Base-by-base conservation (phyloP, 106 monocot genomes). In the Amphibolis antarctica region DNA sequence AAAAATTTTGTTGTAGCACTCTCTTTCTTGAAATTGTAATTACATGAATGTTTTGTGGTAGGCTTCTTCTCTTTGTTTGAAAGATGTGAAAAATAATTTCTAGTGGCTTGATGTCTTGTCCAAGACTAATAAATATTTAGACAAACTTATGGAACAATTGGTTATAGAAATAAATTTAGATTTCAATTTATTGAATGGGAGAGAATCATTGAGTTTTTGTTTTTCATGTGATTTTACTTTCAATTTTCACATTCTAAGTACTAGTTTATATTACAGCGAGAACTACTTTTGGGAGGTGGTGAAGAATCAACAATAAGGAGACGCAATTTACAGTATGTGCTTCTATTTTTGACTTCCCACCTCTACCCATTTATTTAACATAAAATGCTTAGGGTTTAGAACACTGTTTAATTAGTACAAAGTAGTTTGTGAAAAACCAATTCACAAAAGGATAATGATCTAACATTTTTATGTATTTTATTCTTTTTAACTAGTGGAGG, bases 241-340 rank as follows among this genome's bases (percentile, higher is more conserved):
- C 44, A 30, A 12, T 62, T 43, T n/a, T 9, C 28, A 30, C 36
- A 1, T 12, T 60, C 21, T 25, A 31, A 36, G 18, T 60, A 5
- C 3, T 22, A 26, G 28, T 56, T 55, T 49, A 55, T 20, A 44
- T 76, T 79, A 21, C 66, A 96, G 94, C 84, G 94, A 59, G 89
- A 86, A 60, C 84, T 89, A 62, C 89, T 96, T 70, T 76, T 96
- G 62, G 94, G 94, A 67, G 84, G 82, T 22, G 94, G 94, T 51
- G 86, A 96, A 78, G 94, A 89, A 54, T 96, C 94, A 66, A 89
- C 94, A 9, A 76, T 96, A 48, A 83, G 86, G 31, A 79, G 94
- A 44, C 89, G 89, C 54, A 96, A 89, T 70, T 80, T 90, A 67
- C 83, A 96, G 94, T 96, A 86, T 71, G 94, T 62, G 14, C 52